phyloP scores from a whole-genome alignment of 2,329 filamentous ascomycete species.

The Escovopsis sp. region DNA sequence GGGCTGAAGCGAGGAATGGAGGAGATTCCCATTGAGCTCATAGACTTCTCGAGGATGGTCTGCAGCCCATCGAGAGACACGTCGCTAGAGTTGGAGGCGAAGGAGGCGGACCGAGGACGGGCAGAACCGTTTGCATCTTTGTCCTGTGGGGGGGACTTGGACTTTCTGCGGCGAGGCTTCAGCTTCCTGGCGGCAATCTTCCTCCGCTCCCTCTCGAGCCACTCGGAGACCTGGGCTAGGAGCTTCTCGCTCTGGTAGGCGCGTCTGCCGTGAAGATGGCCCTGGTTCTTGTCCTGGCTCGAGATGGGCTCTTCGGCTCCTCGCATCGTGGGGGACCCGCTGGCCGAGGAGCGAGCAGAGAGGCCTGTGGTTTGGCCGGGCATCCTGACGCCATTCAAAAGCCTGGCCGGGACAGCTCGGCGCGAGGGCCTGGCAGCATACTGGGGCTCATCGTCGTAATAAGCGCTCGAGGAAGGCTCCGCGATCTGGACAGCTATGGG shows the following conservation, averaged over 20 bases:
- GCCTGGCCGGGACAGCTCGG: constrained; percentile 16
- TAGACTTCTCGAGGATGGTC: constrained; percentile 57
- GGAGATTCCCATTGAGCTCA: constrained; percentile 38
- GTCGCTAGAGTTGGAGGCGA: constrained; percentile 51
- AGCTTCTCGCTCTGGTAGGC: constrained; percentile 39
- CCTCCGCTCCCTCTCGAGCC: constrained; percentile 66
- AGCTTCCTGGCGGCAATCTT: constrained; percentile 40
- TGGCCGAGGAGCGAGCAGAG: constrained; percentile 32
- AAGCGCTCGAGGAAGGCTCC: constrained; percentile 28
- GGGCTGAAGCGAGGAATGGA: constrained; percentile 29
- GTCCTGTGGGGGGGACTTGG: constrained; percentile 21
- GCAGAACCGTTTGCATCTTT: constrained; percentile 9
- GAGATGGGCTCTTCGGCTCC: constrained; percentile 15
- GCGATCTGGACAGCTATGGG: constrained; percentile 40
- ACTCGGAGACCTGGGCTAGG: constrained; percentile 62
- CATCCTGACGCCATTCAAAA: constrained; percentile 18
- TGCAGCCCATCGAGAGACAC: constrained; percentile 70
- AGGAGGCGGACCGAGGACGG: constrained; percentile 35
- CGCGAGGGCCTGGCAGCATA: constrained; percentile 17
- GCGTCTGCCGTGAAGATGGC: constrained; percentile 17
- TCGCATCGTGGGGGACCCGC: constrained; percentile 16
- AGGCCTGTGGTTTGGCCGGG: constrained; percentile 15
- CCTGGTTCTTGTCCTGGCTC: constrained; percentile 4
- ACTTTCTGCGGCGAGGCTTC: constrained; percentile 26
- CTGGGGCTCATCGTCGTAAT: constrained; percentile 18